Conservation (phyloP, 352 stramenopile genomes). For the Pythium inflatum region DNA sequence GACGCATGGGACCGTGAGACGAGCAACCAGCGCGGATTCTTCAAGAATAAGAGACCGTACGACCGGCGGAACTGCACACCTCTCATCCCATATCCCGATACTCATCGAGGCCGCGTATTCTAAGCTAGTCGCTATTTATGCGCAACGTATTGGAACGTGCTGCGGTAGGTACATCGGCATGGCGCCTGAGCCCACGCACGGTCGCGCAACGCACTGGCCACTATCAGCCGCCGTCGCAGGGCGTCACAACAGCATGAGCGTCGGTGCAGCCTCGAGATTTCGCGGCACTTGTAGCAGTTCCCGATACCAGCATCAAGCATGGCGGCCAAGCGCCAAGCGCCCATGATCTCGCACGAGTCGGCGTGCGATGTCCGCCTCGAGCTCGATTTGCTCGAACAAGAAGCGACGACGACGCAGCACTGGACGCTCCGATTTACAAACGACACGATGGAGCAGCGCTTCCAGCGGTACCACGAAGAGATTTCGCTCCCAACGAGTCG, state of each 20-base stretch:
- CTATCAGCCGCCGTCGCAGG: too few relatives aligned
- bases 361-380: slow-evolving; percentile 49
- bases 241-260: neutral
- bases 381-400: slow-evolving; percentile 52
- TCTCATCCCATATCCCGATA: too few relatives aligned
- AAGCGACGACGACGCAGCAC: slow-evolving; percentile 42
- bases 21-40: too few relatives aligned
- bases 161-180: too few relatives aligned
- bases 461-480: slow-evolving; percentile 68
- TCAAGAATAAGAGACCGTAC: too few relatives aligned
- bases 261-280: too few relatives aligned
- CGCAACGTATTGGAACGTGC: too few relatives aligned
- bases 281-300: neutral
- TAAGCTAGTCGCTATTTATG: too few relatives aligned
- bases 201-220: too few relatives aligned
- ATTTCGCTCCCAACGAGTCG: slow-evolving; percentile 42
- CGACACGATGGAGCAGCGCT: slow-evolving; percentile 50
- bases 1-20: neutral
- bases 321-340: slow-evolving; percentile 10
- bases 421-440: slow-evolving; percentile 59
- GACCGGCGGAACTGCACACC: neutral
- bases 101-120: neutral
- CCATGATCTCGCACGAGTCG: slow-evolving; percentile 53
- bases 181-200: too few relatives aligned
- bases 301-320: neutral